Evolutionary conservation across 371 early-diverging fungal species (phyloP).

Genomic region (Caulochytrium protostelioides): DNA sequence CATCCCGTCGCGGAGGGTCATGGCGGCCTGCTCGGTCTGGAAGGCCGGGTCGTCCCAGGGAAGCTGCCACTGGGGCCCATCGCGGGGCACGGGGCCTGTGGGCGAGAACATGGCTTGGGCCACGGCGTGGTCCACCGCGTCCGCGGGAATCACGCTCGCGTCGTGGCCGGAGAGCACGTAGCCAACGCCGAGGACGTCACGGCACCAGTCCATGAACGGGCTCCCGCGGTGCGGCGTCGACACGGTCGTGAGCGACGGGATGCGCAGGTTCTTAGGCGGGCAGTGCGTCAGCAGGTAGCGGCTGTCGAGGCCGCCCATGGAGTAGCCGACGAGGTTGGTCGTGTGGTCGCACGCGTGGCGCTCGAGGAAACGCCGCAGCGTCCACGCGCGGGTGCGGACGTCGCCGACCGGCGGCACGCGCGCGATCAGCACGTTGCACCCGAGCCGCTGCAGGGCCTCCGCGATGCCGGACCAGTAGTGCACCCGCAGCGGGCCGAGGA

Average conservation of each 20-base stretch:
- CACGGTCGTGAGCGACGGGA: constrained; percentile 58
- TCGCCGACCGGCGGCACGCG: constrained; percentile 46
- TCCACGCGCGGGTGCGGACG: constrained; percentile 52
- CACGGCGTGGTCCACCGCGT: constrained; percentile 6
- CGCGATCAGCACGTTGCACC: constrained; percentile 59
- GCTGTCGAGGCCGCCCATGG: constrained; percentile 84
- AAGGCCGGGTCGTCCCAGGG: constrained; percentile 4
- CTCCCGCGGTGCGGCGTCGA: constrained; percentile 81
- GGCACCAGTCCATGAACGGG: constrained; percentile 75
- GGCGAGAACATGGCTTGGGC: not conserved
- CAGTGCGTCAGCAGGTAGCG: constrained; percentile 62
- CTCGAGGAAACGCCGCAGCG: constrained; percentile 42
- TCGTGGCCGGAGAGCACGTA: constrained; percentile 9
- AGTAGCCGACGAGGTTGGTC: constrained; percentile 70
- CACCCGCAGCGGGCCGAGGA: constrained; percentile 29
- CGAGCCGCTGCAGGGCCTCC: constrained; percentile 52
- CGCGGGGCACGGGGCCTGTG: not conserved
- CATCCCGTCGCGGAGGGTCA: not conserved
- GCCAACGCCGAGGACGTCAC: constrained; percentile 47
- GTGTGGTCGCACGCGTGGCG: constrained; percentile 25
- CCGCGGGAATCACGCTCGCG: constrained; percentile 6
- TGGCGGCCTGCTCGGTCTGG: not conserved
- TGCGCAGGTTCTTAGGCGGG: constrained; percentile 28
- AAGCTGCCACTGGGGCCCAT: not conserved
- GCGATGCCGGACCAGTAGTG: constrained; percentile 77